phyloP scores from a whole-genome alignment of 2,329 filamentous ascomycete genomes.

The Scortechinia acanthostroma region DNA sequence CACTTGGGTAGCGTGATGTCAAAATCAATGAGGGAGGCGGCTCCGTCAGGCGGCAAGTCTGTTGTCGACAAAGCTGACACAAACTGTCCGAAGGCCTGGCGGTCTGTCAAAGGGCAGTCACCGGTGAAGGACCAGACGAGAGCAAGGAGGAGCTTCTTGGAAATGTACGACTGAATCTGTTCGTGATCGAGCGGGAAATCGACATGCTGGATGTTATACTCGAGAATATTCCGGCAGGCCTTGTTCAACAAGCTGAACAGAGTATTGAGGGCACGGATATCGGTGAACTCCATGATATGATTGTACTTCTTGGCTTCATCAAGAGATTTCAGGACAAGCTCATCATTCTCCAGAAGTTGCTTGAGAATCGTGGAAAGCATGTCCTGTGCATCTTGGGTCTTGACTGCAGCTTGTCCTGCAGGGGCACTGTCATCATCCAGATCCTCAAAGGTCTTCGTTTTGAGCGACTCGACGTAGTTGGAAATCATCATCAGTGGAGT shows the following conservation, averaged over 20 bases:
- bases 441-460: conserved; percentile 82
- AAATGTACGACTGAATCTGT: conserved; percentile 79
- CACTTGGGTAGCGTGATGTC: conserved; percentile 81
- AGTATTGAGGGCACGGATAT: conserved; percentile 82
- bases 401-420: conserved; percentile 68
- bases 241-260: conserved; percentile 95
- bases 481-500: conserved; percentile 85
- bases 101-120: conserved; percentile 81
- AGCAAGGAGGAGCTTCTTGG: conserved; percentile 88
- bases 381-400: conserved; percentile 71
- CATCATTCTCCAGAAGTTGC: conserved; percentile 68
- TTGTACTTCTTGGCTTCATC: conserved; percentile 71
- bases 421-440: conserved; percentile 84
- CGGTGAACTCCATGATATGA: conserved; percentile 98
- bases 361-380: conserved; percentile 75
- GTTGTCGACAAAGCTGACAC: conserved; percentile 77
- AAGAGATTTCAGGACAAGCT: conserved; percentile 74
- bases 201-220: conserved; percentile 89
- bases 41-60: conserved; percentile 73
- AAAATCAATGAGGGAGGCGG: conserved; percentile 87
- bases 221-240: conserved; percentile 80
- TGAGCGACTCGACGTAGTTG: conserved; percentile 81
- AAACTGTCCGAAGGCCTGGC: conserved; percentile 82
- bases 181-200: conserved; percentile 90
- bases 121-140: conserved; percentile 93